Base-by-base conservation (phyloP, 495 filamentous ascomycete species). In the Mytilinidion resinicola region DNA sequence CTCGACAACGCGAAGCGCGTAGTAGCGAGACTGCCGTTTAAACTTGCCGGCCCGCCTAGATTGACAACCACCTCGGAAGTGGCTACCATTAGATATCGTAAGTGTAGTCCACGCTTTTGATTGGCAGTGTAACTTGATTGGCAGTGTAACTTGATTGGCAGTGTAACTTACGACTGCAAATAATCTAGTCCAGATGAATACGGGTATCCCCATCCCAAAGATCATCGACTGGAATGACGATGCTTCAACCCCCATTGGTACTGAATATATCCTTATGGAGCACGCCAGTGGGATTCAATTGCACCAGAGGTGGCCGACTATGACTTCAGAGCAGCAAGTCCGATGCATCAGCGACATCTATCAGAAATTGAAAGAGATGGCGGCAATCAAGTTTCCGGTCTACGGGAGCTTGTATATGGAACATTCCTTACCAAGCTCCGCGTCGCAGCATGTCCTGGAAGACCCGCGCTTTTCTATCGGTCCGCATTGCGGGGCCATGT, bases 201-300 rank as follows among this genome's bases (percentile, higher is more conserved):
- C 67, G 1, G 66, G 62, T 0, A 67, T 77, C 53, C 70, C 73
- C 7, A 73, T 77, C 30, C 73, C 72, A 19, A 70, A 66, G 55
- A 57, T 78, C 38, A 64, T 76, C 12, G 74, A 70, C 49, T 79
- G 75, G 76, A 73, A 63, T 38, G 65, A 66, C 39, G 51, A 73
- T 47, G 59, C 61, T 8, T 70, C 66, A 36, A 77, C 74, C 50
- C 14, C 53, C 37, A 64, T 74, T 61, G 73, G 75, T 20, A 69
- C 56, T 47, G 74, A 78, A 62, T 77, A 78, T 60, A 77, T 77
- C 25, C 75, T 78, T 38, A 74, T 72, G 67, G 71, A 77, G 49
- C 66, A 75, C 66, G 69, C 67, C 6, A 12, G 51, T 42, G 76
- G 76, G 14, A 52, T 74, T 57, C 65, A 60, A 42, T 56, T 78